Evolutionary conservation across 1,284 basidiomycete species (phyloP).

Genomic region (Irpex sp.): DNA sequence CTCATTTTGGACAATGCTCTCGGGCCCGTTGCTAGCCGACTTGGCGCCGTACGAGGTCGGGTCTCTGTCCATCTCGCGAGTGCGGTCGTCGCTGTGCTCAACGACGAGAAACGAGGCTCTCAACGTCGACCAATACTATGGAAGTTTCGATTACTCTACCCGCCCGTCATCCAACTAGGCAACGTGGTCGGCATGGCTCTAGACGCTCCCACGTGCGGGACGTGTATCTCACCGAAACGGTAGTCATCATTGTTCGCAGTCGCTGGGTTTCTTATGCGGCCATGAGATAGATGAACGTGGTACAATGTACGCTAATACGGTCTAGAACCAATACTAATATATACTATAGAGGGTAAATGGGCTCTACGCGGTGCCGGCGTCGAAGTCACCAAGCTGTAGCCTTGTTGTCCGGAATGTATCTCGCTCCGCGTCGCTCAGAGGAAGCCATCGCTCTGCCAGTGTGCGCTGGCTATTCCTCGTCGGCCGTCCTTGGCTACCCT

Average conservation of each 20-base stretch:
- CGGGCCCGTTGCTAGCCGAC: constrained; percentile 17
- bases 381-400: constrained; percentile 9
- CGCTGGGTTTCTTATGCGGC: not conserved
- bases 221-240: not conserved
- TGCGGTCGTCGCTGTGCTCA: constrained; percentile 17
- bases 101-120: constrained; percentile 11
- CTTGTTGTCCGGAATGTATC: constrained; percentile 25
- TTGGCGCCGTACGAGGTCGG: constrained; percentile 15
- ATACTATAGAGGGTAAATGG: not conserved
- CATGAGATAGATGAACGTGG: not conserved
- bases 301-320: not conserved
- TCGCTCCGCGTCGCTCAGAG: constrained; percentile 32
- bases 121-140: constrained; percentile 12
- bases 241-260: not conserved
- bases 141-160: constrained; percentile 12
- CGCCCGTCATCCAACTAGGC: constrained; percentile 13
- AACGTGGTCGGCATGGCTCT: constrained; percentile 24
- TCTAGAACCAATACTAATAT: not conserved
- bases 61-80: constrained; percentile 16
- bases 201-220: constrained; percentile 24
- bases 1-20: constrained; percentile 27
- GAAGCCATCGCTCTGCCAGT: constrained; percentile 38
- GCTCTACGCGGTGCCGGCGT: not conserved
- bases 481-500: constrained; percentile 30
- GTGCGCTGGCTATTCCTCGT: constrained; percentile 52